Evolutionary conservation across 805 yeast species (phyloP).

Genomic region (Candida andamanensis): DNA sequence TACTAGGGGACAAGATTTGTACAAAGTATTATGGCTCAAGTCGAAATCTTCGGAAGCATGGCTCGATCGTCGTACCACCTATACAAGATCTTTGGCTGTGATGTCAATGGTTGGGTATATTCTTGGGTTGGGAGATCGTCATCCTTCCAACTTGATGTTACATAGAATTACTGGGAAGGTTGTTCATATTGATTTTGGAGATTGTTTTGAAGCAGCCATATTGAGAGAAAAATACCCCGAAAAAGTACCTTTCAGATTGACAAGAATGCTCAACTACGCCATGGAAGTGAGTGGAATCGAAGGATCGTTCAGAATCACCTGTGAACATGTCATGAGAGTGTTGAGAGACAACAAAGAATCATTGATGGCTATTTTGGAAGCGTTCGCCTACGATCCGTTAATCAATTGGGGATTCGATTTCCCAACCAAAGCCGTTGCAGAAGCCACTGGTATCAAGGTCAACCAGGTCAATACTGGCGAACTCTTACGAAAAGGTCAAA

Average conservation of each 20-base stretch:
- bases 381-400: conserved; percentile 97
- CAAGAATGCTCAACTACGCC: conserved; percentile 95
- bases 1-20: conserved; percentile 93
- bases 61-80: conserved; percentile 95
- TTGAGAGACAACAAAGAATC: conserved; percentile 92
- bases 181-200: conserved; percentile 97
- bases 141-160: conserved; percentile 94
- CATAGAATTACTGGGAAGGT: conserved; percentile 94
- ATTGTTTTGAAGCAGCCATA: conserved; percentile 97
- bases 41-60: conserved; percentile 95
- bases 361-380: conserved; percentile 94
- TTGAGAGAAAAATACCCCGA: conserved; percentile 96
- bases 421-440: conserved; percentile 74
- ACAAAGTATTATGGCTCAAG: conserved; percentile 93
- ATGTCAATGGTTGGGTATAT: conserved; percentile 99
- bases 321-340: conserved; percentile 96
- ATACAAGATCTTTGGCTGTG: conserved; percentile 91
- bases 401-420: conserved; percentile 98
- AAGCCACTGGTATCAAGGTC: conserved; percentile 64
- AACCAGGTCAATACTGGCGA: conserved; percentile 69
- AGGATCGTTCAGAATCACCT: conserved; percentile 93
- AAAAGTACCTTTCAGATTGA: conserved; percentile 93
- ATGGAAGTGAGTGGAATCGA: conserved; percentile 99
- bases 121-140: conserved; percentile 94
- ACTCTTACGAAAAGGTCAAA: conserved; percentile 62